Conservation (phyloP, 2,329 filamentous ascomycete genomes). For the Drechslera avenae region DNA sequence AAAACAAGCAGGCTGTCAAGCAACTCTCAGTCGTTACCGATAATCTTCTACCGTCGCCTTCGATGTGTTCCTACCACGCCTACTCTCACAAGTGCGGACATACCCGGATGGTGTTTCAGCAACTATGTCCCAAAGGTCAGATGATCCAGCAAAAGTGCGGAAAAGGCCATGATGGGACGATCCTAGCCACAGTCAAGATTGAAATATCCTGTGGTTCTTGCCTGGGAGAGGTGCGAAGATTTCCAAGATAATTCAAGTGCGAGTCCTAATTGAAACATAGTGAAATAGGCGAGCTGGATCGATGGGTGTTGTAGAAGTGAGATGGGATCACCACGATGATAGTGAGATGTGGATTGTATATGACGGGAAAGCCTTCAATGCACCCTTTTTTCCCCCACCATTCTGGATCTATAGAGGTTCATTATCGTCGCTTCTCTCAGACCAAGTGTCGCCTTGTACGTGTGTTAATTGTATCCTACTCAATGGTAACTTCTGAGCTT, state of each 20-base stretch:
- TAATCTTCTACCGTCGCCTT: not conserved
- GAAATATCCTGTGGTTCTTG: slow-evolving; percentile 36
- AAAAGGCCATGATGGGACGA: slow-evolving; percentile 37
- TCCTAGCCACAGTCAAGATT: slow-evolving; percentile 38
- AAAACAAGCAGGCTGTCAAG: not conserved
- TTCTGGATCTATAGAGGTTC: no score
- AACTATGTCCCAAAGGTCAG: slow-evolving; percentile 37
- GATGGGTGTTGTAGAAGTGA: no score
- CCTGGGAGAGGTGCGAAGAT: slow-evolving; percentile 24
- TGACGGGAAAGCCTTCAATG: no score
- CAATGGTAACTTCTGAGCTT: not conserved
- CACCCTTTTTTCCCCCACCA: no score
- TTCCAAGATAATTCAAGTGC: not conserved
- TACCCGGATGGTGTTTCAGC: slow-evolving; percentile 46
- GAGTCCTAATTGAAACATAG: not conserved
- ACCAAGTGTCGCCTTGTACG: no score
- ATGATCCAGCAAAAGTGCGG: slow-evolving; percentile 42
- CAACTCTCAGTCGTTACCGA: not conserved
- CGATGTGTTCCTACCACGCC: slow-evolving; percentile 57
- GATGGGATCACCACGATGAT: no score
- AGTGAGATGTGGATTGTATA: no score
- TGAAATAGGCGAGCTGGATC: not conserved
- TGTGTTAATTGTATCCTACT: no score
- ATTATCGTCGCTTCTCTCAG: no score
- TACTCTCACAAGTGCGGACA: slow-evolving; percentile 55